A percentile compares a stretch with the other conserved stretches of the same genome.
These are phyloP conservation scores for Chlorokybus atmophyticus DNA, from an alignment of 139 green algal species.

Conservation along the genomic window DNA sequence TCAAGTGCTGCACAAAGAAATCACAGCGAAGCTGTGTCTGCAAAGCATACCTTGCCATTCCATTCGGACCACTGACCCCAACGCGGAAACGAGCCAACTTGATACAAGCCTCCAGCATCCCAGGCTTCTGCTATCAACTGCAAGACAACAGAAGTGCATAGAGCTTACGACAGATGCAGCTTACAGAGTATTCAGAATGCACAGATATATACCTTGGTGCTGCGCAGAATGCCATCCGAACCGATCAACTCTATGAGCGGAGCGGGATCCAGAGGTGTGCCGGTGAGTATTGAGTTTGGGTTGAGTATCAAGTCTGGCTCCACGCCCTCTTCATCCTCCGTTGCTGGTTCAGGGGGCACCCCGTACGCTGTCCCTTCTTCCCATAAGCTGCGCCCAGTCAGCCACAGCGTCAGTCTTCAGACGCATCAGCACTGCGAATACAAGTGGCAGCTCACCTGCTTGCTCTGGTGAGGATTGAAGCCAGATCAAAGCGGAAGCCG, in stretches of 20 bases:
- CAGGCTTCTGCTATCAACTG: slow-evolving; percentile 98
- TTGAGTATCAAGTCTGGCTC: no score
- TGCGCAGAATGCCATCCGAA: slow-evolving; percentile 48
- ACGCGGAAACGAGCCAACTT: slow-evolving; percentile 55
- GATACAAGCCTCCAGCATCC: slow-evolving; percentile 95
- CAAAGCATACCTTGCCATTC: slow-evolving; percentile 61
- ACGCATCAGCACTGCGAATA: slow-evolving; percentile 40
- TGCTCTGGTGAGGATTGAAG: slow-evolving; percentile 78
- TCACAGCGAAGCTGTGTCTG: no score
- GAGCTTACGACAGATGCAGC: no score
- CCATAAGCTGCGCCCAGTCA: slow-evolving; percentile 12
- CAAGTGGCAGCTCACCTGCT: slow-evolving; percentile 35
- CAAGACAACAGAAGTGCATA: neutral
- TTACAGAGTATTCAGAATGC: neutral
- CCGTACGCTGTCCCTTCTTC: slow-evolving; percentile 12
- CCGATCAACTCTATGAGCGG: slow-evolving; percentile 59
- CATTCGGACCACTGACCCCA: slow-evolving; percentile 92
- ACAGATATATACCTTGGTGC: slow-evolving; percentile 14
- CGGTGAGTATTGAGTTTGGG: no score
- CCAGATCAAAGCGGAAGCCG: slow-evolving; percentile 84
- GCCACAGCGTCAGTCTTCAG: neutral
- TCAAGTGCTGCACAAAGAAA: no score
- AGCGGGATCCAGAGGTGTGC: slow-evolving; percentile 75
- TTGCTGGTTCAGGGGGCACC: slow-evolving; percentile 8
- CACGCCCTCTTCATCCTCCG: slow-evolving; percentile 55